A percentile compares a stretch with the other conserved stretches of the same genome.
Evolutionary conservation across 257 asterid genomes (phyloP).

Genomic region (Solanum sitiens): DNA sequence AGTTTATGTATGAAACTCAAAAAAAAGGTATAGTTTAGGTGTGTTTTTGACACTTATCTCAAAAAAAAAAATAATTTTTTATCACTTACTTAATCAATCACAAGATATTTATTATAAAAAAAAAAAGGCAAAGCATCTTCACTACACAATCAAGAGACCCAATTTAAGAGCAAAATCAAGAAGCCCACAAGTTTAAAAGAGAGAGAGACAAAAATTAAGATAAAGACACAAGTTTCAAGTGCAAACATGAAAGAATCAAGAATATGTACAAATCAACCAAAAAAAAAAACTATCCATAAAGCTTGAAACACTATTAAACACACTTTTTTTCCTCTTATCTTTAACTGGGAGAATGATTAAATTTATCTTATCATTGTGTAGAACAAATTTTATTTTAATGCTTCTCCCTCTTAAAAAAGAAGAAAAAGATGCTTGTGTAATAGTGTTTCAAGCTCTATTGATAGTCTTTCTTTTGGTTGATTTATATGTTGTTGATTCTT

Average conservation of each 20-base stretch:
- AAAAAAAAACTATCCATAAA: conserved; percentile 21
- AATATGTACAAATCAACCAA: conserved; percentile 32
- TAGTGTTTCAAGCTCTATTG: conserved; percentile 19
- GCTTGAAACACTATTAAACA: conserved; percentile 3
- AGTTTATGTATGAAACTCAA: too few relatives aligned
- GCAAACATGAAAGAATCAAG: conserved; percentile 1
- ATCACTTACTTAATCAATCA: too few relatives aligned
- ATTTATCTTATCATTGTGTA: neutral
- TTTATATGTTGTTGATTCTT: conserved; percentile 30
- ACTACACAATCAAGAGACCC: neutral
- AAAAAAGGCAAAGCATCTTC: neutral
- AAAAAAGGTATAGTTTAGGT: too few relatives aligned
- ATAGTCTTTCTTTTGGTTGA: conserved; percentile 22
- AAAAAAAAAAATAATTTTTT: too few relatives aligned
- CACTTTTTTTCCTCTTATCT: neutral
- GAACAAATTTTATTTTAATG: neutral
- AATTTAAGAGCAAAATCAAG: neutral
- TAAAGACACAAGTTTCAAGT: neutral
- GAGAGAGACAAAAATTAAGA: neutral
- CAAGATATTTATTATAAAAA: neutral
- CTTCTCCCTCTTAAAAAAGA: neutral
- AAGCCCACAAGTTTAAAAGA: neutral
- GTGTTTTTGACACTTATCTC: too few relatives aligned
- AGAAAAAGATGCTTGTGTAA: neutral
- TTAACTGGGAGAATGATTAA: neutral